These are phyloP conservation scores for Pseudohalonectria lignicola DNA, from an alignment of 2,329 filamentous ascomycete genomes.

Conservation along the genomic window DNA sequence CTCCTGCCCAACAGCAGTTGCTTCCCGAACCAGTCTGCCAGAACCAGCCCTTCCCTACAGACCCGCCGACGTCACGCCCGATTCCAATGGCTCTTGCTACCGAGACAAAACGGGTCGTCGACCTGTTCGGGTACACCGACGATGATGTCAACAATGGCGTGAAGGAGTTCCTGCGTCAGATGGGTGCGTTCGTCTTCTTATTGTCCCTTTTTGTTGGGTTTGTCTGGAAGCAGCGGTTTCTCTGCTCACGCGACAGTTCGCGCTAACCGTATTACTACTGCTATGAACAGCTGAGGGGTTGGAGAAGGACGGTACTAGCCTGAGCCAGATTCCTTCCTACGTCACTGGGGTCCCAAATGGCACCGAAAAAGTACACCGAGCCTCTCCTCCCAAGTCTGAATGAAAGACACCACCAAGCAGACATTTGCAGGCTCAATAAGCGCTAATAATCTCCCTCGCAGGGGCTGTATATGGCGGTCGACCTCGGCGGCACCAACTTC, in stretches of 20 bases:
- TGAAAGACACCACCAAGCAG: not conserved
- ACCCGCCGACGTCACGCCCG: conserved; percentile 40
- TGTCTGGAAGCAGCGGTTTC: too few species aligned
- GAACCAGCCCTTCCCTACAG: conserved; percentile 42
- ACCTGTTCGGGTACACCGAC: conserved; percentile 75
- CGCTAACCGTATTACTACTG: conserved; percentile 3
- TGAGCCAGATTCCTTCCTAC: conserved; percentile 96
- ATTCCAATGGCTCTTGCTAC: conserved; percentile 51
- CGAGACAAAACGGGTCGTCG: conserved; percentile 70
- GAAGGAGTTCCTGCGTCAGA: conserved; percentile 75
- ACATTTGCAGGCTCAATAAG: too few species aligned
- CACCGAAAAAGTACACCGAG: conserved; percentile 70
- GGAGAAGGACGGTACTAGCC: conserved; percentile 61
- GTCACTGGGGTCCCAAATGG: conserved; percentile 94
- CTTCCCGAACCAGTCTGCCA: conserved; percentile 39
- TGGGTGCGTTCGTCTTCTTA: conserved; percentile 41
- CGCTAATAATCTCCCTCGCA: conserved; percentile 21
- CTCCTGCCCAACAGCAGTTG: conserved; percentile 23
- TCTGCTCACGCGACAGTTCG: not conserved
- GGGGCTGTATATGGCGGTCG: conserved; percentile 93
- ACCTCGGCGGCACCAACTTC: conserved; percentile 97
- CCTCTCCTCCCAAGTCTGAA: conserved; percentile 3
- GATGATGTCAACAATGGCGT: conserved; percentile 71
- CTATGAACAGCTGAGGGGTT: conserved; percentile 62
- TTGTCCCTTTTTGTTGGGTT: conserved; percentile 4